Base-by-base conservation (phyloP, 78 protist genomes). In the Planoprotostelium fungivorum region DNA sequence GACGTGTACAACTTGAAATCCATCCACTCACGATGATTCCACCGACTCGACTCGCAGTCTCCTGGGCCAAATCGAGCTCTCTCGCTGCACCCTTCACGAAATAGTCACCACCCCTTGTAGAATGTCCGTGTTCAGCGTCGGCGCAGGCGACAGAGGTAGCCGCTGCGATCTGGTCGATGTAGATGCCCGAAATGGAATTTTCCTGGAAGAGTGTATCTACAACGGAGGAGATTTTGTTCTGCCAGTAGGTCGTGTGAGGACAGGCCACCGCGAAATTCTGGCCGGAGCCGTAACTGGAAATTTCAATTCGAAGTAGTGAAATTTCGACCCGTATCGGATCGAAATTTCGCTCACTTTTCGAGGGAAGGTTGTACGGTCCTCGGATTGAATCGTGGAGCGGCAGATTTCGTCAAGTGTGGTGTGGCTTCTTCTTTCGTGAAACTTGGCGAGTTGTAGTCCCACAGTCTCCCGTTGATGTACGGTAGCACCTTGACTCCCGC, bases 1-100 rank as follows among this genome's bases (percentile, higher is more conserved):
- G n/a, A n/a, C n/a, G n/a, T n/a, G n/a, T n/a, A n/a, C n/a, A n/a
- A n/a, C n/a, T n/a, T n/a, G n/a, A n/a, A n/a, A n/a, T n/a, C n/a
- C n/a, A n/a, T n/a, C n/a, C n/a, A 51, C 73, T 51, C 73, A 51
- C 73, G 73, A 51, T 51, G 73, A 51, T 51, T 51, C 73, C 73
- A 16, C 16, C 73, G 31, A 25, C 16, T 16, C 16, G 5, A 5
- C 16, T 5, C 5, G 73, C 73, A 25, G 5, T 5, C 31, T 25
- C 73, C 16, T 51, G 73, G 16, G 73, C 5, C 16, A 51, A 51
- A 25, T 16, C 16, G 73, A 51, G 73, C 73, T 51, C 73, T 51
- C 16, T 16, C 31, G 73, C 5, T 51, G 73, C 73, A 16, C 73
- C 73, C 73, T 16, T 51, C 73, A 51, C 73, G 16, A 51, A 51